These are phyloP conservation scores for Curvularia verruculosa DNA, from an alignment of 2,329 filamentous ascomycete genomes.

Conservation along the genomic window DNA sequence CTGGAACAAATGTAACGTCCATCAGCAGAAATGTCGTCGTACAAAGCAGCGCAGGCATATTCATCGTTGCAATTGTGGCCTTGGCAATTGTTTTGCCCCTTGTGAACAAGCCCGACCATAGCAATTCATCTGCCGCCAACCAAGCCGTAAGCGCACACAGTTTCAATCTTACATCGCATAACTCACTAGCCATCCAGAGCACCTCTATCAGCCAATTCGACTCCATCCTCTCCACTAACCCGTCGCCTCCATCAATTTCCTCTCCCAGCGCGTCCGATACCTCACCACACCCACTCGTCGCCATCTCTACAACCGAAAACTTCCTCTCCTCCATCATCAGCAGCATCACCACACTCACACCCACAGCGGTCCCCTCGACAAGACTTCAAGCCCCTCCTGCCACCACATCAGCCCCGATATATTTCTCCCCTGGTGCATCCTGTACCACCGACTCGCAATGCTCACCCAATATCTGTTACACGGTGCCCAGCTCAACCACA, in stretches of 20 bases:
- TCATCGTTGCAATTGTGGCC: background rate
- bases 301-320: background rate
- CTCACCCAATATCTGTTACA: conserved; percentile 1
- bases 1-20: no score
- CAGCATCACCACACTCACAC: background rate
- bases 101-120: background rate
- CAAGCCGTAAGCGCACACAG: background rate
- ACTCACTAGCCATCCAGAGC: background rate
- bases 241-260: background rate
- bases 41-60: background rate
- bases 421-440: background rate
- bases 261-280: background rate
- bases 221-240: background rate
- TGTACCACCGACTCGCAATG: background rate
- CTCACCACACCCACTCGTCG: background rate
- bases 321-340: background rate
- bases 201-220: background rate
- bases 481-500: background rate
- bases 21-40: no score
- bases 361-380: background rate
- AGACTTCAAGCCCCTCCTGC: background rate
- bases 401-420: no score
- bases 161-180: background rate
- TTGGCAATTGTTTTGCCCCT: background rate
- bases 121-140: background rate